These are phyloP conservation scores for Amorphotheca resinae DNA, from an alignment of 495 filamentous ascomycete species.

Conservation along the genomic window DNA sequence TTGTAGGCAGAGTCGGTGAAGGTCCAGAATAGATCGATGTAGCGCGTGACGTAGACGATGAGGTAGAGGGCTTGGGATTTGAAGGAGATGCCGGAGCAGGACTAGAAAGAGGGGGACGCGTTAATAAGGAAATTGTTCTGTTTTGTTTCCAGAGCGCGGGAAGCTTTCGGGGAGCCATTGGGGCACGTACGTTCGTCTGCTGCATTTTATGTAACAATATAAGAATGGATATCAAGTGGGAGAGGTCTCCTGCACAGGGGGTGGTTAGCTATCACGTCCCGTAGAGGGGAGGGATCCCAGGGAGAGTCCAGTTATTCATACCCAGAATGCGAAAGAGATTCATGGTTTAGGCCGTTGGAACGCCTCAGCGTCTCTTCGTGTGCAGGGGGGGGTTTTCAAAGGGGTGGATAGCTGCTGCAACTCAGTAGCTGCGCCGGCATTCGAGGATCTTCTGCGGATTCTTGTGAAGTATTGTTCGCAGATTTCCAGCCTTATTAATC, in stretches of 20 bases:
- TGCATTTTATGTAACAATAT: slow-evolving; percentile 95
- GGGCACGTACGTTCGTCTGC: slow-evolving; percentile 58
- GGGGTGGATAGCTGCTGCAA: neutral
- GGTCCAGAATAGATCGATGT: slow-evolving; percentile 81
- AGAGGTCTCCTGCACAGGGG: slow-evolving; percentile 62
- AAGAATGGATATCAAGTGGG: slow-evolving; percentile 85
- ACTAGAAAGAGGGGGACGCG: slow-evolving; percentile 53
- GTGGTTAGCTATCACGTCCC: too few relatives aligned
- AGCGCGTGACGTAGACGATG: slow-evolving; percentile 83
- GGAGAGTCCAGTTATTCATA: too few relatives aligned
- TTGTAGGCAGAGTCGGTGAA: slow-evolving; percentile 69
- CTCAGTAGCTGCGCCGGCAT: neutral
- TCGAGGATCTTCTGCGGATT: too few relatives aligned
- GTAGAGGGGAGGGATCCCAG: too few relatives aligned
- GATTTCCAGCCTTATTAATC: too few relatives aligned
- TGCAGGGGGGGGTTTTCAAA: too few relatives aligned
- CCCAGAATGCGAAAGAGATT: slow-evolving; percentile 84
- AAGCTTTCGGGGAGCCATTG: neutral
- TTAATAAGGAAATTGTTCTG: too few relatives aligned
- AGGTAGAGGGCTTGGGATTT: slow-evolving; percentile 94
- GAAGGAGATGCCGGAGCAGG: slow-evolving; percentile 93
- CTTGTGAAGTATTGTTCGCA: too few relatives aligned
- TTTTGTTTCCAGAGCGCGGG: too few relatives aligned
- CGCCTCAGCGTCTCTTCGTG: slow-evolving; percentile 11
- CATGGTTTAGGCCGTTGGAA: slow-evolving; percentile 38